Evolutionary conservation across 2,329 filamentous ascomycete species (phyloP), one percentile per base, ranked within the genome.

Genomic region (Endoconidiophora polonica): DNA sequence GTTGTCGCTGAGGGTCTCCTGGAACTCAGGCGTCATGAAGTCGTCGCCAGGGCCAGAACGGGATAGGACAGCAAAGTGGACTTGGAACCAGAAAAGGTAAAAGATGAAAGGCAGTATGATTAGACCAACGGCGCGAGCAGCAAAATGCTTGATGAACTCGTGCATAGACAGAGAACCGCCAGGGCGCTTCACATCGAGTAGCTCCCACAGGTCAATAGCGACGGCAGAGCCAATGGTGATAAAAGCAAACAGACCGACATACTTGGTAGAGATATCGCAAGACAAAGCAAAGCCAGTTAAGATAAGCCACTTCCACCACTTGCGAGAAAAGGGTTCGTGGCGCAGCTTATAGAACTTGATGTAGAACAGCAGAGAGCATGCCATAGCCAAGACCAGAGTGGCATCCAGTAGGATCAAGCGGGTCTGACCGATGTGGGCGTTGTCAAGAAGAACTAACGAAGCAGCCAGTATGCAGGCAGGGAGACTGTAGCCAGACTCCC

Each of bases 261-360:
- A 98, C 71, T 98, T 98, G 64, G 86, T 94, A 50, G 91, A 96
- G 59, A 98, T 96, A 62, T 95, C 91, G 63, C 90, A 96, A 62
- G 88, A 95, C 62, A 98, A 75, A 54, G 82, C 82, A 63, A 98
- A 90, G 54, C 91, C 91, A 5, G 91, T 98, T 59, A 96, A 68
- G 55, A 98, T 78, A 53, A 98, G 76, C 91, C 91, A 98, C 67
- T 98, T 98, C 91, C 91, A 98, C 91, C 91, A 98, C 68, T 98
- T 96, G 55, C 87, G 78, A 54, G 83, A 79, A 64, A 98, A 98
- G 2, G 91, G 75, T 56, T 80, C 74, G 59, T 96, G 88, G 58
- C 91, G 78, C 57, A 90, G 71, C 74, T 96, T 98, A 72, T 96
- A 96, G 69, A 96, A 98, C 58, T 88, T 86, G 66, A 98, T 83